phyloP scores from a whole-genome alignment of 257 asterid genomes.

The Gentiana macrophylla region DNA sequence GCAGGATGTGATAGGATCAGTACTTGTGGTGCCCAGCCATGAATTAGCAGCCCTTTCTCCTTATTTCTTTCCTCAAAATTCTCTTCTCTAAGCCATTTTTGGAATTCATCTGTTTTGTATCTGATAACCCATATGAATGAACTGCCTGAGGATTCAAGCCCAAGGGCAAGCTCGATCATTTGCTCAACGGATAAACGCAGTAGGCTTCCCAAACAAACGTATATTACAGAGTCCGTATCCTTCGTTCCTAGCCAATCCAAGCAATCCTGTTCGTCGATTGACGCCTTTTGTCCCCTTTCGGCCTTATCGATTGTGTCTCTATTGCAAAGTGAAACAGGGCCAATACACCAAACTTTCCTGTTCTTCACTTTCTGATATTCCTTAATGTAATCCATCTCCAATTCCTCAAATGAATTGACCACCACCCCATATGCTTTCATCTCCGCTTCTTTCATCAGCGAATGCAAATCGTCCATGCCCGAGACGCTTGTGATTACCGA shows the following conservation, averaged over 20 bases:
- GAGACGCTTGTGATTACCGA: neutral
- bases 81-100: constrained; percentile 26
- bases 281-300: constrained; percentile 28
- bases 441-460: constrained; percentile 13
- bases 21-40: constrained; percentile 55
- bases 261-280: constrained; percentile 11
- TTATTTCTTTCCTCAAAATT: constrained; percentile 30
- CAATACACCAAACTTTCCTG: constrained; percentile 32
- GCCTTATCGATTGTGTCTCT: constrained; percentile 22
- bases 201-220: constrained; percentile 50
- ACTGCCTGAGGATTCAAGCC: constrained; percentile 24
- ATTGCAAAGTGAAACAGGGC: constrained; percentile 42
- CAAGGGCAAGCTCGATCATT: constrained; percentile 35
- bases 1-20: constrained; percentile 38
- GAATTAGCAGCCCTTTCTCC: constrained; percentile 25
- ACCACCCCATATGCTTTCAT: constrained; percentile 32
- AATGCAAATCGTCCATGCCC: constrained; percentile 5
- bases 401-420: constrained; percentile 32
- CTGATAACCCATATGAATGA: constrained; percentile 33
- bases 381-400: constrained; percentile 28
- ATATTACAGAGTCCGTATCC: constrained; percentile 21
- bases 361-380: constrained; percentile 7
- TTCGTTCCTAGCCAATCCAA: constrained; percentile 31
- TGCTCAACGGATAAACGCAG: constrained; percentile 18
- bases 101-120: constrained; percentile 19